Conservation (phyloP, 2,329 filamentous ascomycete genomes). For the Stagonosporopsis vannaccii region DNA sequence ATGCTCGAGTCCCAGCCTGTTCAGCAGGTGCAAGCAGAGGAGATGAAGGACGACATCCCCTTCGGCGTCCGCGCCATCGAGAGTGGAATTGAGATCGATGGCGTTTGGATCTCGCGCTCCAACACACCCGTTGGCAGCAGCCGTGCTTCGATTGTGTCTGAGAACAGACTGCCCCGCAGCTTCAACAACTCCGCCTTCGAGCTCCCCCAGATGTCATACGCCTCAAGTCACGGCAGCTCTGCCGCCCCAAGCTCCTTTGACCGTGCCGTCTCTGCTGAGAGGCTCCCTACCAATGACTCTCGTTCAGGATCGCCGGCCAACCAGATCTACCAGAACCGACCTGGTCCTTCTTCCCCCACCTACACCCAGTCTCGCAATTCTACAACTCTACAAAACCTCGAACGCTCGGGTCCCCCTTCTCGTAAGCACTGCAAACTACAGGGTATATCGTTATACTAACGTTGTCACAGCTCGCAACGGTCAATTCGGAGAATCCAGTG, state of each 20-base stretch:
- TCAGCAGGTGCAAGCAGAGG: constrained; percentile 55
- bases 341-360: constrained; percentile 42
- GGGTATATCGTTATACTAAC: constrained; percentile 9
- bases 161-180: constrained; percentile 38
- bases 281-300: constrained; percentile 38
- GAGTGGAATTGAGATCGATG: constrained; percentile 82
- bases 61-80: constrained; percentile 89
- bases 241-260: constrained; percentile 49
- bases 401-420: constrained; percentile 36
- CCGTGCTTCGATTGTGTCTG: constrained; percentile 42
- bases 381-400: constrained; percentile 42
- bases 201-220: constrained; percentile 38
- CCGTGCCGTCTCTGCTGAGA: constrained; percentile 49
- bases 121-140: constrained; percentile 54
- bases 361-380: constrained; percentile 50
- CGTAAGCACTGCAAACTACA: constrained; percentile 26
- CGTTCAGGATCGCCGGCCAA: constrained; percentile 37
- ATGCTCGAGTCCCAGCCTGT: constrained; percentile 71
- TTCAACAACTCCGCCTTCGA: constrained; percentile 44
- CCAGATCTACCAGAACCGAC: constrained; percentile 24
- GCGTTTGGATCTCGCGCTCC: constrained; percentile 66
- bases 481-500: constrained; percentile 22
- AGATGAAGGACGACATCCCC: constrained; percentile 72
- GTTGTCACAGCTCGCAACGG: constrained; percentile 31
- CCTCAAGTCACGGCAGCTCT: constrained; percentile 47